Evolutionary conservation across 2,329 filamentous ascomycete species (phyloP).

Genomic region (Colletotrichum theobromicola): DNA sequence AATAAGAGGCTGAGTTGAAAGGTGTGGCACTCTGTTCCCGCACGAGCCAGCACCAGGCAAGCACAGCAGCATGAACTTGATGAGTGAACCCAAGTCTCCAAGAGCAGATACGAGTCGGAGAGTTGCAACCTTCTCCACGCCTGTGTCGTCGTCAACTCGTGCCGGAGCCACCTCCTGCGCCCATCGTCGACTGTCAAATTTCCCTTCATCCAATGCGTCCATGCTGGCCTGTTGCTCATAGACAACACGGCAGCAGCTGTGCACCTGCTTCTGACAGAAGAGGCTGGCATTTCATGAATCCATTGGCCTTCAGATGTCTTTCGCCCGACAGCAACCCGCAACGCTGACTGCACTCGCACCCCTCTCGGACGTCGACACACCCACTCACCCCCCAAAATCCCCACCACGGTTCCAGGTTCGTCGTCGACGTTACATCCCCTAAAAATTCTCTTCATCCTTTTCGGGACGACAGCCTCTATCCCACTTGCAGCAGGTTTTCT

Average conservation of each 20-base stretch:
- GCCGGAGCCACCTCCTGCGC: constrained; percentile 14
- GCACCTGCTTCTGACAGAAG: background rate
- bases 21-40: constrained; percentile 2
- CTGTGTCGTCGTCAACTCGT: constrained; percentile 2
- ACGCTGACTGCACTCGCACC: background rate
- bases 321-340: background rate
- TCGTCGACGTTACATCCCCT: constrained; percentile 23
- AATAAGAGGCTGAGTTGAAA: constrained; percentile 18
- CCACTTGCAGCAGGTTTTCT: background rate
- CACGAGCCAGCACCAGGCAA: background rate
- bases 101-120: constrained; percentile 11
- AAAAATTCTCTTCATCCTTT: constrained; percentile 12
- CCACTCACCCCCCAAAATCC: background rate
- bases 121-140: constrained; percentile 12
- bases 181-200: constrained; percentile 2
- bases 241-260: background rate
- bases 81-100: background rate
- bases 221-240: background rate
- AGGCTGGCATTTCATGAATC: background rate
- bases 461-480: constrained; percentile 4
- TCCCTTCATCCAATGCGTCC: constrained; percentile 8
- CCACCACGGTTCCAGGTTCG: constrained; percentile 21
- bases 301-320: background rate
- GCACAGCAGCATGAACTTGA: constrained; percentile 9
- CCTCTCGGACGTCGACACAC: background rate